Conservation (phyloP, 83 land plant genomes). For the Picea abies region DNA sequence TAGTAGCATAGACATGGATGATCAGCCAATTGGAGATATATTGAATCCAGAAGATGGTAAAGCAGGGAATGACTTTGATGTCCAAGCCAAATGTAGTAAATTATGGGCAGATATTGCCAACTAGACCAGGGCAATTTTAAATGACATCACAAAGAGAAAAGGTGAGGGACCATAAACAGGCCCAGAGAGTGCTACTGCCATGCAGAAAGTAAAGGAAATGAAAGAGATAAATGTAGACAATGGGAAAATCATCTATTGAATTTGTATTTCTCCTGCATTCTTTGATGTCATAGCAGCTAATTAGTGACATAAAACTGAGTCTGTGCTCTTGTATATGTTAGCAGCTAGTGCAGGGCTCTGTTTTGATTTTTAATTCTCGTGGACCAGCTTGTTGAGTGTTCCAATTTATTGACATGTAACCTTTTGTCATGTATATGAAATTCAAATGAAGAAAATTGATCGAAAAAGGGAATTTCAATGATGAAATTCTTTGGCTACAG, state of each 20-base stretch:
- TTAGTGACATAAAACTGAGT: too few species aligned
- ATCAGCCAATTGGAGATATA: background rate
- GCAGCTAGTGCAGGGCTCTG: too few species aligned
- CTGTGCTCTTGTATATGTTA: too few species aligned
- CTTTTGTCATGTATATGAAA: too few species aligned
- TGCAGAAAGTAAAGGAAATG: background rate
- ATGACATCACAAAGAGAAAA: background rate
- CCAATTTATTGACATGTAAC: too few species aligned
- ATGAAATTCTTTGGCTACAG: too few species aligned
- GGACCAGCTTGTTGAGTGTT: too few species aligned
- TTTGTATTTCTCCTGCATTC: background rate
- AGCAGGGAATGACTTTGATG: background rate
- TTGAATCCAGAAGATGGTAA: background rate
- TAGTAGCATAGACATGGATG: too few species aligned
- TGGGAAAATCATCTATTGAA: background rate
- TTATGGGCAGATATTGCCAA: background rate
- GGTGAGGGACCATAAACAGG: background rate
- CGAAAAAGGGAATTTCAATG: too few species aligned
- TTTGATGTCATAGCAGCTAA: too few species aligned
- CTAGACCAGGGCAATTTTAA: background rate
- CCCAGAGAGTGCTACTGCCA: background rate
- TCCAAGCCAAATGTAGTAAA: background rate
- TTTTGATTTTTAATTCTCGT: too few species aligned
- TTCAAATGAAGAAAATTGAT: too few species aligned
- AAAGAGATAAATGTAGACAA: background rate